These are phyloP conservation scores for Dendrobium catenatum DNA, from an alignment of 106 monocot species.

Conservation along the genomic window DNA sequence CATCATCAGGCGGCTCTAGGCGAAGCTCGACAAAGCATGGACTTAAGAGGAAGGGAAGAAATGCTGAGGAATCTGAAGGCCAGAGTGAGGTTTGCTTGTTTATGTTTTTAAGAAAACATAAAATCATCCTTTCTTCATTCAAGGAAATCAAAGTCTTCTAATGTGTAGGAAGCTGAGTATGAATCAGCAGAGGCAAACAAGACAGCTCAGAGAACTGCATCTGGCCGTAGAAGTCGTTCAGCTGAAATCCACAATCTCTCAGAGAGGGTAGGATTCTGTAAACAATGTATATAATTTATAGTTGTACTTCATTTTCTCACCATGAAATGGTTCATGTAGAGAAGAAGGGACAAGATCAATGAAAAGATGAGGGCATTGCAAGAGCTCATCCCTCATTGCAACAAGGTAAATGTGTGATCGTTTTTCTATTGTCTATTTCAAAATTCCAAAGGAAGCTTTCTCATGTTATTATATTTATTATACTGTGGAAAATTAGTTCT, in stretches of 20 bases:
- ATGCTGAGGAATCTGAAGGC: slow-evolving; percentile 43
- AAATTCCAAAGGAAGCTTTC: neutral
- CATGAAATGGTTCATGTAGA: slow-evolving; percentile 16
- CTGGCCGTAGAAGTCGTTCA: slow-evolving; percentile 31
- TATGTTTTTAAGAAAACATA: neutral
- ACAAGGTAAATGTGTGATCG: slow-evolving; percentile 40
- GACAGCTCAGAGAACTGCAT: neutral
- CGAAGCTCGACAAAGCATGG: slow-evolving; percentile 18
- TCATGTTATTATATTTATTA: neutral
- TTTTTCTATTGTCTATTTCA: neutral
- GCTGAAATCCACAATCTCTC: slow-evolving; percentile 70
- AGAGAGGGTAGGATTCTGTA: slow-evolving; percentile 43
- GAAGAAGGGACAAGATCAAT: slow-evolving; percentile 69
- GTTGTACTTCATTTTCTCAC: slow-evolving; percentile 1
- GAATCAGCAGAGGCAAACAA: slow-evolving; percentile 14
- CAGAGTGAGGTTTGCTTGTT: slow-evolving; percentile 51
- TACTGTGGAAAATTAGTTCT: neutral
- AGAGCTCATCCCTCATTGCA: slow-evolving; percentile 68
- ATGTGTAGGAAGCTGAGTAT: slow-evolving; percentile 15
- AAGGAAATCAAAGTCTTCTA: neutral
- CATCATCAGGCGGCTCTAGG: slow-evolving; percentile 37
- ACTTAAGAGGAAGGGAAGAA: slow-evolving; percentile 48
- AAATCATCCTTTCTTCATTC: neutral
- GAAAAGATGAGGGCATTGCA: slow-evolving; percentile 74
- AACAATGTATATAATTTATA: neutral